phyloP scores from a whole-genome alignment of 139 green algal species.

The Astrephomene gubernaculifera region DNA sequence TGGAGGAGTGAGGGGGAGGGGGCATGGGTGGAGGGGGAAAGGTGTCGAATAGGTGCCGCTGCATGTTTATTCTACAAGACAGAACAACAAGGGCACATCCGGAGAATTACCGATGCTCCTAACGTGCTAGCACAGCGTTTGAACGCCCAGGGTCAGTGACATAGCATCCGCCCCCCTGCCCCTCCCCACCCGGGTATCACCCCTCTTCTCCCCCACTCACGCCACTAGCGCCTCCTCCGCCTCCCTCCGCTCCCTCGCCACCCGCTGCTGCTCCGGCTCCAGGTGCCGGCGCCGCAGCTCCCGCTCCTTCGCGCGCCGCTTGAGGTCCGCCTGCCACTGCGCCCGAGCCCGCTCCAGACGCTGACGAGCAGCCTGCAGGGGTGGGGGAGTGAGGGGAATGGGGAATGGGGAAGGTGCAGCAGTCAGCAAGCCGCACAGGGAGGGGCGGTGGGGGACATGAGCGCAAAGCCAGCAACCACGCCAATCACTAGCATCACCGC shows the following conservation, averaged over 20 bases:
- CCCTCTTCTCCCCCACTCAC: slow-evolving; percentile 23
- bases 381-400: neutral
- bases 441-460: neutral
- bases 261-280: slow-evolving; percentile 31
- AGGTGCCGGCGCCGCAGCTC: slow-evolving; percentile 6
- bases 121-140: no score
- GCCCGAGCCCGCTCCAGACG: slow-evolving; percentile 43
- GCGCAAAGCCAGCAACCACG: no score
- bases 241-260: slow-evolving; percentile 28
- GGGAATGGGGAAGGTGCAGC: neutral
- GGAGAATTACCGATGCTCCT: no score
- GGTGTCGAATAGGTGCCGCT: no score
- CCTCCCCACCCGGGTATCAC: neutral
- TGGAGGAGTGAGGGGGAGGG: neutral
- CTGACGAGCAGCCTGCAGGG: slow-evolving; percentile 43
- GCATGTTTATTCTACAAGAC: no score
- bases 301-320: slow-evolving; percentile 8
- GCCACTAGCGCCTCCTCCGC: slow-evolving; percentile 46
- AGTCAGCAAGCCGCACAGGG: no score
- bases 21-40: neutral
- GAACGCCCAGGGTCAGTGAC: no score
- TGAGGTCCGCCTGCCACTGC: slow-evolving; percentile 40
- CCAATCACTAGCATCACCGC: no score
- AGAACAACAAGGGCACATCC: no score
- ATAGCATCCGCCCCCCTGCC: neutral